Base-by-base conservation (phyloP, 768 basidiomycete genomes). In the Tephrocybe sp. region DNA sequence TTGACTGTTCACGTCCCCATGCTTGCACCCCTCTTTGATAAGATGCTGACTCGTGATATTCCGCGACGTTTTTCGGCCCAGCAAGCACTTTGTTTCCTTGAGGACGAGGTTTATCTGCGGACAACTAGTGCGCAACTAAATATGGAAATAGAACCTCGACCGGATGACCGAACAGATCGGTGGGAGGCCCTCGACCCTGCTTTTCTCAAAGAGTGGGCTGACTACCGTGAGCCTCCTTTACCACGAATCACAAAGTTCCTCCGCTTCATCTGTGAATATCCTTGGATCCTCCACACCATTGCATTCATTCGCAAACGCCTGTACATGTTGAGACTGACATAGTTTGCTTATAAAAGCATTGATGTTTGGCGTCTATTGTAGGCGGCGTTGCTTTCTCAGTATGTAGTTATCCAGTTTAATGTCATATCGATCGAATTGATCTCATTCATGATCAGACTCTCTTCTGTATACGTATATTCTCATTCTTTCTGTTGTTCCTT, bases 201-300 rank as follows among this genome's bases (percentile, higher is more conserved):
- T n/a, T 60, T 64, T 41, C 35, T 47, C 7, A 18, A 38, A 9
- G 42, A 47, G 27, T 64, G 62, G 62, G 44, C 54, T 9, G 34
- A 25, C 9, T 62, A 53, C 30, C 41, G 53, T 19, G 53, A 54
- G 26, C 58, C 54, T 4, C 56, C 53, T 12, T 26, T 32, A 13
- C 45, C 45, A 37, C 9, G 43, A 21, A 46, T 21, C 9, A 37
- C 32, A 5, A 24, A n/a, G 16, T 22, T 46, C 11, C 18, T 46
- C 21, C 44, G 44, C 12, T 37, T n/a, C 16, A 46, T 46, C 8
- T 46, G 44, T 26, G 5, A 16, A 22, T 26, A 46, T 36, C 1
- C 2, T n/a, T 46, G 44, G 44, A 26, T 24, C 1, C 22, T 7
- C 9, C 15, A n/a, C 22, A 26, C n/a, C 11, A n/a, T 46, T 46